Evolutionary conservation across 768 basidiomycete genomes (phyloP).

Genomic region (Boletellus sp.): DNA sequence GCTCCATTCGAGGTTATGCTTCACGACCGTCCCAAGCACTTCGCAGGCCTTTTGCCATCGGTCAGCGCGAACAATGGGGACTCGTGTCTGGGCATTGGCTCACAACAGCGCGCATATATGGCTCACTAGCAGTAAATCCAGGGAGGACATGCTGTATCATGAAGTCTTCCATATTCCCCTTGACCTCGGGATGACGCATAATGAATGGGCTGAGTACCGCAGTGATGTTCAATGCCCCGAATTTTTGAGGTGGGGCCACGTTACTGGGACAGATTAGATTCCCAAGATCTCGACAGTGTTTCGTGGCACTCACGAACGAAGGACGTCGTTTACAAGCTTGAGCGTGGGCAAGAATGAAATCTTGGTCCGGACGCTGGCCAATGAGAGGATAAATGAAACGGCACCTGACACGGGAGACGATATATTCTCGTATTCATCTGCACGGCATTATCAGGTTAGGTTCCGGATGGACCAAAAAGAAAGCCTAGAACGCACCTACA

Average conservation of each 20-base stretch:
- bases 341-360: constrained; percentile 80
- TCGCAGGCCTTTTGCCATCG: constrained; percentile 62
- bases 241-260: constrained; percentile 61
- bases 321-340: constrained; percentile 69
- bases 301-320: constrained; percentile 50
- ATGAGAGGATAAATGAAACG: constrained; percentile 73
- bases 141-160: constrained; percentile 70
- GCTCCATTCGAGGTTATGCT: constrained; percentile 63
- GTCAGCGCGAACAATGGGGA: neutral
- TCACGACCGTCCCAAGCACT: constrained; percentile 71
- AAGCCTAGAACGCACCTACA: constrained; percentile 49
- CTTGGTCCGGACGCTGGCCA: constrained; percentile 78
- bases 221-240: constrained; percentile 83
- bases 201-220: constrained; percentile 73
- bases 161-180: constrained; percentile 73
- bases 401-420: constrained; percentile 75
- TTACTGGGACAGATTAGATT: constrained; percentile 29
- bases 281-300: neutral
- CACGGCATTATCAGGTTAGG: neutral
- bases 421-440: constrained; percentile 81
- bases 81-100: constrained; percentile 26
- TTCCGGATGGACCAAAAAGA: neutral
- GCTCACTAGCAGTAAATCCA: constrained; percentile 60
- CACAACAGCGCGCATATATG: constrained; percentile 77
- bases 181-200: constrained; percentile 81